Percentiles rank a stretch among this genome's conserved stretches.
These are phyloP conservation scores for Tolypocladium inflatum DNA, from an alignment of 2,329 filamentous ascomycete species.

Conservation along the genomic window DNA sequence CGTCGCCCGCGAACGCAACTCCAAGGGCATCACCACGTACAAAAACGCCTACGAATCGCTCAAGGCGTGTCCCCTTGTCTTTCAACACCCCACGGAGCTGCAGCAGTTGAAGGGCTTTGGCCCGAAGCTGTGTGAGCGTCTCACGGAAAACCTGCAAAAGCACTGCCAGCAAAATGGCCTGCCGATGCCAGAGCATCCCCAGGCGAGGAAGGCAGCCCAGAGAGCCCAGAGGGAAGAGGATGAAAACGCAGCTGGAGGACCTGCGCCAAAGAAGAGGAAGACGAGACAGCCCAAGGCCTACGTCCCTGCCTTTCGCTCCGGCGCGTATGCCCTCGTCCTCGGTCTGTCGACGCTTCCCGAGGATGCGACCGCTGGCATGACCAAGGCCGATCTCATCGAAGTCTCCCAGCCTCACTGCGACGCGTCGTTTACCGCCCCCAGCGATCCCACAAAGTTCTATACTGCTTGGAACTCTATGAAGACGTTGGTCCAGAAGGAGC, in stretches of 20 bases:
- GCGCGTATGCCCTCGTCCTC: slow-evolving; percentile 62
- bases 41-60: slow-evolving; percentile 69
- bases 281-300: slow-evolving; percentile 54
- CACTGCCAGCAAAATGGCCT: slow-evolving; percentile 59
- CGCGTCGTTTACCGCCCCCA: slow-evolving; percentile 59
- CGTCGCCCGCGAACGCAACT: slow-evolving; percentile 55
- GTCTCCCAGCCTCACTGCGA: slow-evolving; percentile 64
- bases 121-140: slow-evolving; percentile 57
- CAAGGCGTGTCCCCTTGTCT: slow-evolving; percentile 61
- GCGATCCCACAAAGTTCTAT: slow-evolving; percentile 59
- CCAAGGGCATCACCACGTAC: slow-evolving; percentile 63
- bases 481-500: slow-evolving; percentile 60
- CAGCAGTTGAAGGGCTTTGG: slow-evolving; percentile 67
- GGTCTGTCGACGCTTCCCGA: slow-evolving; percentile 53
- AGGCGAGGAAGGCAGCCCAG: slow-evolving; percentile 28
- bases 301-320: slow-evolving; percentile 63
- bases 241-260: slow-evolving; percentile 22
- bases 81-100: slow-evolving; percentile 64
- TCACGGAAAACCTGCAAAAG: slow-evolving; percentile 50
- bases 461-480: slow-evolving; percentile 82
- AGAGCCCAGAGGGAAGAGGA: slow-evolving; percentile 20
- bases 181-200: slow-evolving; percentile 54
- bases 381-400: slow-evolving; percentile 59
- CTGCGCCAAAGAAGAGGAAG: slow-evolving; percentile 42
- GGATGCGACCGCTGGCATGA: slow-evolving; percentile 43